Evolutionary conservation across 2,329 filamentous ascomycete genomes (phyloP).

Genomic region (Aspergillus sp.): DNA sequence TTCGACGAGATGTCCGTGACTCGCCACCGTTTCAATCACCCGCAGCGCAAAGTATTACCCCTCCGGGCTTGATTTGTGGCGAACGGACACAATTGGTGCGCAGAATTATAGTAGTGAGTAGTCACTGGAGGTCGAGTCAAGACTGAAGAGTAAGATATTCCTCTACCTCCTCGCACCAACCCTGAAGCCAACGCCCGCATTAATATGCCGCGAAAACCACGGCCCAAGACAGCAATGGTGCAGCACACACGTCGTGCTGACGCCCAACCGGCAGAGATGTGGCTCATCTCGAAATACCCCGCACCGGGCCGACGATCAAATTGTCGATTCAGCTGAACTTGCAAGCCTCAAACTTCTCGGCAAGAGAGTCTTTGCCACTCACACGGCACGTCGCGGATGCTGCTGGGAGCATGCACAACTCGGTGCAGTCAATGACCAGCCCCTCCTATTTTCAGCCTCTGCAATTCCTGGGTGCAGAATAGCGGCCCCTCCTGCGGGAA

Average conservation of each 20-base stretch:
- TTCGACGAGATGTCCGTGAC: background rate
- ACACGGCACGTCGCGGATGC: background rate
- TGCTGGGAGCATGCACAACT: background rate
- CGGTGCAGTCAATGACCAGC: background rate
- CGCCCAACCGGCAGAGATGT: slow-evolving; percentile 9
- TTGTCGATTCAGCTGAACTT: slow-evolving; percentile 16
- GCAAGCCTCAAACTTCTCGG: slow-evolving; percentile 8
- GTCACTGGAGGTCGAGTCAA: background rate
- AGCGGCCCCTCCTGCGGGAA: slow-evolving; percentile 1
- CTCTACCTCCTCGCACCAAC: background rate
- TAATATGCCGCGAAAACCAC: background rate
- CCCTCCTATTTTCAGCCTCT: slow-evolving; percentile 7
- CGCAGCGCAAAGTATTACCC: background rate
- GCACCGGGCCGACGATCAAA: slow-evolving; percentile 15
- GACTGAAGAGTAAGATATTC: background rate
- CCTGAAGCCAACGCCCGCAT: background rate
- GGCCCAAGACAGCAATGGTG: background rate
- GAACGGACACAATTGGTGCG: background rate
- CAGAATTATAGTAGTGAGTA: background rate
- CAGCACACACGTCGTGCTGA: slow-evolving; percentile 1
- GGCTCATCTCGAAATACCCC: slow-evolving; percentile 13
- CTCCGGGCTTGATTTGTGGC: background rate
- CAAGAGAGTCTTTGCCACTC: slow-evolving; percentile 1
- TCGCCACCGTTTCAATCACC: background rate
- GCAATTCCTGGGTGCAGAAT: slow-evolving; percentile 4